Evolutionary conservation across 192 early-diverging fungal genomes (phyloP).

Genomic region (Phycomyces blakesleeanus): DNA sequence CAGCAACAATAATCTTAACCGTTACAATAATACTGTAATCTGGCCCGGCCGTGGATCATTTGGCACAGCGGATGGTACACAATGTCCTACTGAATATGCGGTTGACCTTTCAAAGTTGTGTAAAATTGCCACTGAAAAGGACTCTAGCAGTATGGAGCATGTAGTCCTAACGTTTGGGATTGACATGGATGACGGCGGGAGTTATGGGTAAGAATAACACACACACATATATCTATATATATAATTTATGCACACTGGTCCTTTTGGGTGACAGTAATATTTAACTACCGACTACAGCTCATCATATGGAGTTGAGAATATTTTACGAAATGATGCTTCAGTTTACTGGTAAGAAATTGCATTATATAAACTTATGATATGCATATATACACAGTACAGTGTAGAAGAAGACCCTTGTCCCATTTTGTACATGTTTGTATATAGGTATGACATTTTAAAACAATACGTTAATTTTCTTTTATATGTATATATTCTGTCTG

Average conservation of each 20-base stretch:
- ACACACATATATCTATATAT: neutral
- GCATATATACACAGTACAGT: too few species aligned
- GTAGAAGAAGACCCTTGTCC: too few species aligned
- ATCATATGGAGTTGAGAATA: constrained; percentile 13
- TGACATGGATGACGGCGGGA: constrained; percentile 10
- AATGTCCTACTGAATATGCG: constrained; percentile 7
- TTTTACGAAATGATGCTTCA: constrained; percentile 10
- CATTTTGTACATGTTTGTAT: too few species aligned
- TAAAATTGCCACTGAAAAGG: neutral
- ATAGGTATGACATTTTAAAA: too few species aligned
- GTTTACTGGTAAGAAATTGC: constrained; percentile 22
- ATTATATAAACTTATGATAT: too few species aligned
- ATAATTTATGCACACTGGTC: neutral
- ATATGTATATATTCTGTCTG: too few species aligned
- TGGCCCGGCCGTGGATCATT: too few species aligned
- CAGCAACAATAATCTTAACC: too few species aligned
- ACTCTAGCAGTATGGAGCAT: neutral
- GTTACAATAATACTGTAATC: too few species aligned
- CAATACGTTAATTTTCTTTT: too few species aligned
- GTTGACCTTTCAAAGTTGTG: constrained; percentile 3
- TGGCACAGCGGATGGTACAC: neutral
- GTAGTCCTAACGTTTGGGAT: constrained; percentile 7
- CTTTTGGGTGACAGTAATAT: neutral
- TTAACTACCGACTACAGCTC: neutral
- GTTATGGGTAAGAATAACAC: constrained; percentile 6